Base-by-base conservation (phyloP, 179 eudicot species). In the Beta macrorhiza region DNA sequence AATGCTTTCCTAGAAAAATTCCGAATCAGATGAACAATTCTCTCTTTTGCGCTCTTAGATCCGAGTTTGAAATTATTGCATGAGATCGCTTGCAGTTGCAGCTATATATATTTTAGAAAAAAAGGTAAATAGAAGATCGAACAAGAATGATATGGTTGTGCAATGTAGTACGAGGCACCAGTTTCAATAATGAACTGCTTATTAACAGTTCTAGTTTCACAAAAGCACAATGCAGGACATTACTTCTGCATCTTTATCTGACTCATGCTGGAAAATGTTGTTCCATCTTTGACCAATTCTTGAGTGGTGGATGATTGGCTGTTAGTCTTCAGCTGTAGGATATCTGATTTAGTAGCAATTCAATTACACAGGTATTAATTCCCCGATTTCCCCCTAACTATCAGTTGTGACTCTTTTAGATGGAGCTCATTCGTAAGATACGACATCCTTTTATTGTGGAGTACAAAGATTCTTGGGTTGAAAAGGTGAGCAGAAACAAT, bases 401-500 rank as follows among this genome's bases (percentile, higher is more conserved):
- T 57, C 7, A 45, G 10, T 62, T 72, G 55, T 79, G 2, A 74
- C 44, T 51, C 79, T 78, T 80, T 81, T 87, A 95, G 99, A 92
- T 95, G 99, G 99, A 92, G 87, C 94, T 95, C 79, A 91, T 95
- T 81, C 89, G 98, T 72, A 92, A 80, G 90, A 91, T 89, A 55
- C 89, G 69, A 47, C 92, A 94, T 79, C 98, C 97, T 17, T 93
- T 85, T 79, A 91, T 94, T 71, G 98, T 95, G 68, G 99, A 95
- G 89, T 92, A 92, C 88, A 93, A 94, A 88, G 99, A 95, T 88
- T 93, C 99, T 58, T 95, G 99, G 99, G 97, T 95, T 75, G 99
- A 95, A 87, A 95, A 92, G 97, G 98, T 93, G 72, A 77, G 88
- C 77, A 58, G 2, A 56, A 44, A 67, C 22, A 14, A 37, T 64